A percentile compares a stretch with the other conserved stretches of the same genome.
Conservation (phyloP, 1,139 yeast species). For the Yamadazyma oceani region DNA sequence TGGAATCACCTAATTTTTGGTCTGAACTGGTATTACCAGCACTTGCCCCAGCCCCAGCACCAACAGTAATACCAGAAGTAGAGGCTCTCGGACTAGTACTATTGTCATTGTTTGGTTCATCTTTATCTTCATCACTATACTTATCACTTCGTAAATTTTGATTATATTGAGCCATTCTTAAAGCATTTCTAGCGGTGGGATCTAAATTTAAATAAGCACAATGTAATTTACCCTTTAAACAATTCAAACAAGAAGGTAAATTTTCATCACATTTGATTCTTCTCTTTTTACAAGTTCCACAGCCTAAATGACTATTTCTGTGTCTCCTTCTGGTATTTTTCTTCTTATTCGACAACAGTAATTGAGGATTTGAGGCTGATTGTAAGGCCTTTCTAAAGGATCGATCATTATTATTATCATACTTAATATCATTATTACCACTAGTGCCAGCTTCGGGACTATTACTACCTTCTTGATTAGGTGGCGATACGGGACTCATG, state of each 20-base stretch:
- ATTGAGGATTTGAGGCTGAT: slow-evolving; percentile 18
- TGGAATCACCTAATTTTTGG: no score
- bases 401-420: slow-evolving; percentile 11
- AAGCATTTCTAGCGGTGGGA: slow-evolving; percentile 49
- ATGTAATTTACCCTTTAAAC: slow-evolving; percentile 56
- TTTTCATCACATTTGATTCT: slow-evolving; percentile 69
- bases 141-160: slow-evolving; percentile 40
- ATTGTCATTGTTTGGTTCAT: background rate
- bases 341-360: slow-evolving; percentile 21
- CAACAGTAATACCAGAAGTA: background rate
- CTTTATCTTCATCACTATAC: slow-evolving; percentile 17
- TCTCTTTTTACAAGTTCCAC: slow-evolving; percentile 66
- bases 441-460: no score
- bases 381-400: slow-evolving; percentile 18
- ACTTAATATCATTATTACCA: background rate
- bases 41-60: background rate
- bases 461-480: no score
- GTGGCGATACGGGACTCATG: no score
- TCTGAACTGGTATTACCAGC: no score
- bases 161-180: slow-evolving; percentile 52
- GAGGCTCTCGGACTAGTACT: background rate
- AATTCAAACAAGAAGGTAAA: slow-evolving; percentile 60
- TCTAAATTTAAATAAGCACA: slow-evolving; percentile 56
- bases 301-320: slow-evolving; percentile 61
- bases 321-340: slow-evolving; percentile 59